phyloP scores from a whole-genome alignment of 805 yeast genomes.

The Candida yuanshanica region DNA sequence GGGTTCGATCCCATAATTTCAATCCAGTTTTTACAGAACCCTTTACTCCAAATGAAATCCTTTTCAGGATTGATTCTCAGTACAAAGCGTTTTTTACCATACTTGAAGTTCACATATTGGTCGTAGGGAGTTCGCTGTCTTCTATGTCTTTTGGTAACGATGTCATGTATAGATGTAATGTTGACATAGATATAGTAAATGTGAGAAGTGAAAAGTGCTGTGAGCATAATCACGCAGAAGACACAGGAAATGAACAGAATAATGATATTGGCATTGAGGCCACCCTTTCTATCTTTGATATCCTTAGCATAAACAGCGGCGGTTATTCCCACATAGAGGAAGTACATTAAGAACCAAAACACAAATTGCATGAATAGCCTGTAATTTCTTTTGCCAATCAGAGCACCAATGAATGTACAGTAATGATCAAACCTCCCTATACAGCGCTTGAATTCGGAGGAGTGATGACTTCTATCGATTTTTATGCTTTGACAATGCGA shows the following conservation, averaged over 20 bases:
- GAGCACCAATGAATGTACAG: conserved; percentile 71
- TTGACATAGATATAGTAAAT: conserved; percentile 40
- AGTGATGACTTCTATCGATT: conserved; percentile 66
- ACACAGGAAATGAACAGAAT: conserved; percentile 40
- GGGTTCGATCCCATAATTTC: conserved; percentile 26
- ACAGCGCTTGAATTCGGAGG: conserved; percentile 48
- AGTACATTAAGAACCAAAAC: conserved; percentile 30
- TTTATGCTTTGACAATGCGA: conserved; percentile 59
- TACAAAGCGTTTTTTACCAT: conserved; percentile 36
- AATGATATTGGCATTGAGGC: conserved; percentile 43
- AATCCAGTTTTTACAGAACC: conserved; percentile 20
- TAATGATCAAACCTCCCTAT: conserved; percentile 78
- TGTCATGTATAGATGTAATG: conserved; percentile 55
- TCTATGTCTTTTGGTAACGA: conserved; percentile 31
- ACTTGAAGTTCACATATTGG: conserved; percentile 24
- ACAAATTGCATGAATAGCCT: conserved; percentile 51
- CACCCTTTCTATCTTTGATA: conserved; percentile 20
- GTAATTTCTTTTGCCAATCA: conserved; percentile 66
- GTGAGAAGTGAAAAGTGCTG: conserved; percentile 38
- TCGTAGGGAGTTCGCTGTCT: conserved; percentile 16
- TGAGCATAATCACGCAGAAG: conserved; percentile 40
- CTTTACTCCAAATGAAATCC: conserved; percentile 18
- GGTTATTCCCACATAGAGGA: conserved; percentile 36
- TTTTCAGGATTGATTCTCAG: conserved; percentile 22
- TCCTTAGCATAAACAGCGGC: conserved; percentile 28